These are phyloP conservation scores for Aureobasidium zeae DNA, from an alignment of 2,329 filamentous ascomycete species.

Conservation along the genomic window DNA sequence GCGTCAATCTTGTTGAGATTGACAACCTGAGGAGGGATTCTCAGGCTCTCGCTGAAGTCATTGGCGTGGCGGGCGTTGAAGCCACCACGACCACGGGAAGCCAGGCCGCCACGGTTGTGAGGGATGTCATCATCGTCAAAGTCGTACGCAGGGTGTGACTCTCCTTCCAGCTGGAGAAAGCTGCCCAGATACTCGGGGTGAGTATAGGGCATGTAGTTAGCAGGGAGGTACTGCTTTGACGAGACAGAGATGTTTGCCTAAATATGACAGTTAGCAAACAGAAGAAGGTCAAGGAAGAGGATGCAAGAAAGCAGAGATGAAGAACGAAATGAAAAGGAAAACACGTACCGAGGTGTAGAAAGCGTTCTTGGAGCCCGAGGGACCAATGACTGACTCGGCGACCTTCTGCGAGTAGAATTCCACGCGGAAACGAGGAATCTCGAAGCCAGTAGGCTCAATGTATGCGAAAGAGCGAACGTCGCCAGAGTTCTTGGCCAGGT, in stretches of 20 bases:
- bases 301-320: not conserved
- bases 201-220: not conserved
- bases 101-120: not conserved
- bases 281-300: no score
- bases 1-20: conserved; percentile 29
- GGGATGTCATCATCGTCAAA: not conserved
- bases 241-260: conserved; percentile 6
- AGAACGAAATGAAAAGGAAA: not conserved
- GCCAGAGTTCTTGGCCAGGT: conserved; percentile 20
- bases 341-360: conserved; percentile 2
- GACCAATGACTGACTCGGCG: conserved; percentile 18
- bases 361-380: not conserved
- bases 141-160: not conserved
- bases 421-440: conserved; percentile 22
- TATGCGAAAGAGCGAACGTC: conserved; percentile 20
- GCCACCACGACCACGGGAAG: conserved; percentile 18
- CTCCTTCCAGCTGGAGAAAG: not conserved
- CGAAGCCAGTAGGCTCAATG: conserved; percentile 14
- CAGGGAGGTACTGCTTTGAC: not conserved
- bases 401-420: conserved; percentile 23
- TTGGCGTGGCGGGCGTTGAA: not conserved
- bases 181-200: not conserved
- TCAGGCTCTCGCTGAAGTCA: conserved; percentile 22
- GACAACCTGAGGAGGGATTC: conserved; percentile 36
- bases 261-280: not conserved